Conservation (phyloP, 2,329 filamentous ascomycete genomes). For the Ambrosiella cleistominuta region DNA sequence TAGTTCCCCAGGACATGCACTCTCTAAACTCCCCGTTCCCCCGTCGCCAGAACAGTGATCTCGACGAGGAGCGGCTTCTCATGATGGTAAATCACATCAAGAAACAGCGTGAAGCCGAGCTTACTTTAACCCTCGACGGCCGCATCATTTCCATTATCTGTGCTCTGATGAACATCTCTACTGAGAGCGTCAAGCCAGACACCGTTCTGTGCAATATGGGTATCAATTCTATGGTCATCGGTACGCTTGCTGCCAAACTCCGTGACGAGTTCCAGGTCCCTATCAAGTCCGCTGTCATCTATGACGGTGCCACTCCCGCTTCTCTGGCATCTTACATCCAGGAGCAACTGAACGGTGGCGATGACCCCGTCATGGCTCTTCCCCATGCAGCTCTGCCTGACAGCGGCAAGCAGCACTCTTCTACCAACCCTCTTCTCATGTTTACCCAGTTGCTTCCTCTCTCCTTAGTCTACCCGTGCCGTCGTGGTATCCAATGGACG, state of each 20-base stretch:
- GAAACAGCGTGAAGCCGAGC: slow-evolving; percentile 15
- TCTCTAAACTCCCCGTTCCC: slow-evolving; percentile 21
- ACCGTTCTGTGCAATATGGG: slow-evolving; percentile 35
- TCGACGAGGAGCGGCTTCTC: slow-evolving; percentile 23
- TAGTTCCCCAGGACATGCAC: slow-evolving; percentile 24
- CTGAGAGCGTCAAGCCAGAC: slow-evolving; percentile 21
- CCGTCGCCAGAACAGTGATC: slow-evolving; percentile 14
- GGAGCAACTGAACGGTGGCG: slow-evolving; percentile 15
- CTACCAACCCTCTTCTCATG: slow-evolving; percentile 31
- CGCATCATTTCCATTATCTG: slow-evolving; percentile 28
- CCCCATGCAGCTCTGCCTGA: slow-evolving; percentile 17
- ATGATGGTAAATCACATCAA: slow-evolving; percentile 17
- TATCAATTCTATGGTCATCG: slow-evolving; percentile 36
- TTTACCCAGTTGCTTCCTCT: slow-evolving; percentile 33
- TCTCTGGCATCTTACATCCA: slow-evolving; percentile 25
- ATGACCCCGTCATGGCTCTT: slow-evolving; percentile 10
- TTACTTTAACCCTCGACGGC: slow-evolving; percentile 19
- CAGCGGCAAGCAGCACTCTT: slow-evolving; percentile 27
- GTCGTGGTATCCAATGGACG: slow-evolving; percentile 34
- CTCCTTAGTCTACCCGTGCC: slow-evolving; percentile 31
- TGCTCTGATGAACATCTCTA: slow-evolving; percentile 24
- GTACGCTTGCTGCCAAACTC: slow-evolving; percentile 31
- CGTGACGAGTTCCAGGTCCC: slow-evolving; percentile 31
- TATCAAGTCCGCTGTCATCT: slow-evolving; percentile 33
- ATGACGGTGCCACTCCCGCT: slow-evolving; percentile 29